Conservation (phyloP, 2,329 filamentous ascomycete genomes). For the Mycosphaerella sp. region DNA sequence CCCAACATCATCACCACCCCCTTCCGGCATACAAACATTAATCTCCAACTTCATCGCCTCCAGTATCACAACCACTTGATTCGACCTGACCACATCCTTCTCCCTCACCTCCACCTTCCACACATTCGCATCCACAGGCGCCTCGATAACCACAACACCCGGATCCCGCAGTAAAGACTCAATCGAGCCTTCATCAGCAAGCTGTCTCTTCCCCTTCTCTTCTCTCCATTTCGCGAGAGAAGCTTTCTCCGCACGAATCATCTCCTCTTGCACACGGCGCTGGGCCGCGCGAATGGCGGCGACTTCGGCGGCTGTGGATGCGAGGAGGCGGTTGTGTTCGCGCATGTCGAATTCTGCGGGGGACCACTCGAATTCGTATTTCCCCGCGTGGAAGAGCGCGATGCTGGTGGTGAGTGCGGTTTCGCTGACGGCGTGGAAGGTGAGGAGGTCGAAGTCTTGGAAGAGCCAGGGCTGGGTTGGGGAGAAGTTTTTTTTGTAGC, state of each 20-base stretch:
- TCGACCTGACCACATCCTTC: constrained; percentile 33
- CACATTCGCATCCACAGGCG: constrained; percentile 41
- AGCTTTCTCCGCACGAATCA: constrained; percentile 45
- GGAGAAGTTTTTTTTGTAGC: constrained; percentile 47
- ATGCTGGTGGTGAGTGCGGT: constrained; percentile 47
- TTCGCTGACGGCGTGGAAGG: constrained; percentile 50
- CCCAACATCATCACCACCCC: constrained; percentile 21
- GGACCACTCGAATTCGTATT: constrained; percentile 49
- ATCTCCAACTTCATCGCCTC: constrained; percentile 46
- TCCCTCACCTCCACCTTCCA: constrained; percentile 42
- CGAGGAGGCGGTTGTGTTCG: constrained; percentile 48
- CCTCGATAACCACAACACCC: constrained; percentile 36
- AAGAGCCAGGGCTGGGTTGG: constrained; percentile 49
- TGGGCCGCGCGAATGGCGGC: constrained; percentile 42
- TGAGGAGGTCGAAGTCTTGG: constrained; percentile 52
- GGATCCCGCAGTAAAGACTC: constrained; percentile 43
- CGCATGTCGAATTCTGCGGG: constrained; percentile 51
- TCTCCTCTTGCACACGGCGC: constrained; percentile 44
- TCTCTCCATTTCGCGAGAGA: constrained; percentile 39
- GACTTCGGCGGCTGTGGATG: constrained; percentile 45
- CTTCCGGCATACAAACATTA: constrained; percentile 38
- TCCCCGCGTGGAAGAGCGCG: constrained; percentile 45
- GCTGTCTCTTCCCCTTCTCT: constrained; percentile 40
- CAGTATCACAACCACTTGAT: constrained; percentile 37
- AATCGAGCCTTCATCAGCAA: constrained; percentile 44